Base-by-base conservation (phyloP, 2,329 filamentous ascomycete species). In the Talaromyces sp. region DNA sequence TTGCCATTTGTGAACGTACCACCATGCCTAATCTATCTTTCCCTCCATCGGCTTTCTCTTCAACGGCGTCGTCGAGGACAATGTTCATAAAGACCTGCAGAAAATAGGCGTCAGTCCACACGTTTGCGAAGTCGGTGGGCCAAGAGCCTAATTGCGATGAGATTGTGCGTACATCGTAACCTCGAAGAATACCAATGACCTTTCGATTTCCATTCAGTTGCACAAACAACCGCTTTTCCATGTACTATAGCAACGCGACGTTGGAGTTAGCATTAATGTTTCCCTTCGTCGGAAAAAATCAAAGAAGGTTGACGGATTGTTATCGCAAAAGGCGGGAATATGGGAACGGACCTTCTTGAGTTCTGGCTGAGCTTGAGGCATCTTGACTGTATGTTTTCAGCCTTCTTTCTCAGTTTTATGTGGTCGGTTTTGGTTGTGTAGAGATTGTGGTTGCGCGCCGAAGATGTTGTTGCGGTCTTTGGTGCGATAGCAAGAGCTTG, bases 311-410 rank as follows among this genome's bases (percentile, higher is more conserved):
- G 59, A 34, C 29, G 22, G 19, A 27, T 36, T 62, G 60, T 2
- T 61, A 22, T 56, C 29, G 31, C 53, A 36, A 56, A 22, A 8
- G 11, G 22, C 6, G 29, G 5, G 6, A 56, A 56, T 38, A 13
- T 43, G 1, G 19, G 6, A 43, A 76, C 77, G 66, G 81, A 96
- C 95, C 89, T 98, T 99, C 83, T 98, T 99, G 69, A 99, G 88
- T 84, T 99, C 96, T 74, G 95, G 95, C 83, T 98, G 95, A 78
- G 95, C 93, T 89, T 96, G 94, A 83, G 95, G 92, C 95, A 99
- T 99, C 71, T 84, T 91, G 83, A 67, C 70, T 66, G 70, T 58
- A 66, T 64, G 22, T 17, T 36, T 61, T 36, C 38, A 36, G 58
- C 68, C 64, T 72, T 71, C 47, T 71, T 68, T 67, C 66, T 68